Conservation (phyloP, 257 asterid species). For the Marsdenia floribunda region DNA sequence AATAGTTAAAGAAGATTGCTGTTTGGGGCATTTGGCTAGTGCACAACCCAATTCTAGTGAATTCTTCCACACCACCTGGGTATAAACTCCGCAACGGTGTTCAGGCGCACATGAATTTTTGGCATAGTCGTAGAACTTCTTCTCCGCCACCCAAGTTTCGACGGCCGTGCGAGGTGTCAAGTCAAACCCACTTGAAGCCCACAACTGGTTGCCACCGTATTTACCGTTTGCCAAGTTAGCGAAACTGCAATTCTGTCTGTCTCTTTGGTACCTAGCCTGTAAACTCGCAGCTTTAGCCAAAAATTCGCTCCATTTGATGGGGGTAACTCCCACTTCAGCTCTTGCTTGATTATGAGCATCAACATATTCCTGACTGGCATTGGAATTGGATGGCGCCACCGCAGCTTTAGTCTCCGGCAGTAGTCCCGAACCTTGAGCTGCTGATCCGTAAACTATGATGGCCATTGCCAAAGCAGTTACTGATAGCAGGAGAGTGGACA, state of each 20-base stretch:
- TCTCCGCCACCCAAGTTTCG: conserved; percentile 74
- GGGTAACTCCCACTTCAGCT: conserved; percentile 61
- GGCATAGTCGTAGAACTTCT: conserved; percentile 53
- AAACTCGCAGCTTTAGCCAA: conserved; percentile 70
- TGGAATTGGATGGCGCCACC: conserved; percentile 19
- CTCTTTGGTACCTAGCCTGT: conserved; percentile 55
- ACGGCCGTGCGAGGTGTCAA: conserved; percentile 54
- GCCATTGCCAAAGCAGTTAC: neutral
- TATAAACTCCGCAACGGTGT: conserved; percentile 73
- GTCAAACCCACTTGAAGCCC: conserved; percentile 45
- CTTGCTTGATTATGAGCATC: conserved; percentile 76
- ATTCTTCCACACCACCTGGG: conserved; percentile 88
- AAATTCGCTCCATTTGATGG: conserved; percentile 60
- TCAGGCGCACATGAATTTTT: conserved; percentile 53
- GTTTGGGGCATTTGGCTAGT: conserved; percentile 48
- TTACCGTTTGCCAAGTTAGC: conserved; percentile 45
- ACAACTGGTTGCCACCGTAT: conserved; percentile 80
- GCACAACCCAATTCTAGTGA: conserved; percentile 75
- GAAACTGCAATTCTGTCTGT: conserved; percentile 60
- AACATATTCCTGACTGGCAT: conserved; percentile 39
- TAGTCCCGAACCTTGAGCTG: conserved; percentile 30
- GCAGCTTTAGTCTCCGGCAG: conserved; percentile 21
- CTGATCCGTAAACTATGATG: conserved; percentile 16
- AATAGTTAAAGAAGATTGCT: conserved; percentile 45
- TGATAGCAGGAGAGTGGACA: neutral